These are phyloP conservation scores for Rosellinia necatrix DNA, from an alignment of 2,329 filamentous ascomycete genomes.

Conservation along the genomic window DNA sequence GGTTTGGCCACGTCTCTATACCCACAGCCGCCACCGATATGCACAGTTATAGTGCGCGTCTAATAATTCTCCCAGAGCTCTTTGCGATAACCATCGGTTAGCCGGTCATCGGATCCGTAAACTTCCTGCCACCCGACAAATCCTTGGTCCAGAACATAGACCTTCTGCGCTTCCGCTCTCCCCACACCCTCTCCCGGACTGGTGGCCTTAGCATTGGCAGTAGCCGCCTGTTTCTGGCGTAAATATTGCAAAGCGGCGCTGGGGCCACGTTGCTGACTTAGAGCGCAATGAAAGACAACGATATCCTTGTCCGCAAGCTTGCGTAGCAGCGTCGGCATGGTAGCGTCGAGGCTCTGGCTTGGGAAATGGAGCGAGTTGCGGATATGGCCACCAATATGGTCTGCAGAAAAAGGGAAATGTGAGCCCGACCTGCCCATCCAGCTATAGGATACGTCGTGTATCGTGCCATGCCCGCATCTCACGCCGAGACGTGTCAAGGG, in stretches of 20 bases:
- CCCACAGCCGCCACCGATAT: too few relatives aligned
- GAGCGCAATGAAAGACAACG: conserved; percentile 92
- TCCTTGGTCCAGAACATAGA: conserved; percentile 81
- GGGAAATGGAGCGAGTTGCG: conserved; percentile 76
- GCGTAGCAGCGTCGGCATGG: conserved; percentile 81
- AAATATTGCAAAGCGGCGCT: conserved; percentile 81
- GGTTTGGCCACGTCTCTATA: too few relatives aligned
- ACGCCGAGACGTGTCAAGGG: too few relatives aligned
- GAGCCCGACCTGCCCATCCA: too few relatives aligned
- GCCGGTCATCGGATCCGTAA: conserved; percentile 74
- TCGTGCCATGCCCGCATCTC: too few relatives aligned
- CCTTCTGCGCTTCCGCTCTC: conserved; percentile 65
- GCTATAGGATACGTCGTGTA: too few relatives aligned
- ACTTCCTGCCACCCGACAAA: conserved; percentile 89
- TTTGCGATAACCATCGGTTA: conserved; percentile 84
- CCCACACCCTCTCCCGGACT: conserved; percentile 33
- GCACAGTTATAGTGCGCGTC: too few relatives aligned
- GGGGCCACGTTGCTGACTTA: conserved; percentile 90
- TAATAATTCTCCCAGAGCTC: conserved; percentile 71
- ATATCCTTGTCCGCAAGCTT: conserved; percentile 76
- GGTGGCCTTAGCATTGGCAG: conserved; percentile 27
- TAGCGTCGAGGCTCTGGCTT: conserved; percentile 71
- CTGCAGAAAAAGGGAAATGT: conserved; percentile 47
- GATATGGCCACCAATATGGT: conserved; percentile 92
- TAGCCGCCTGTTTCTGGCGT: conserved; percentile 65